A percentile compares a stretch with the other conserved stretches of the same genome.
These are phyloP conservation scores for Phytophthora colocasiae DNA, from an alignment of 352 stramenopile species.

Conservation along the genomic window DNA sequence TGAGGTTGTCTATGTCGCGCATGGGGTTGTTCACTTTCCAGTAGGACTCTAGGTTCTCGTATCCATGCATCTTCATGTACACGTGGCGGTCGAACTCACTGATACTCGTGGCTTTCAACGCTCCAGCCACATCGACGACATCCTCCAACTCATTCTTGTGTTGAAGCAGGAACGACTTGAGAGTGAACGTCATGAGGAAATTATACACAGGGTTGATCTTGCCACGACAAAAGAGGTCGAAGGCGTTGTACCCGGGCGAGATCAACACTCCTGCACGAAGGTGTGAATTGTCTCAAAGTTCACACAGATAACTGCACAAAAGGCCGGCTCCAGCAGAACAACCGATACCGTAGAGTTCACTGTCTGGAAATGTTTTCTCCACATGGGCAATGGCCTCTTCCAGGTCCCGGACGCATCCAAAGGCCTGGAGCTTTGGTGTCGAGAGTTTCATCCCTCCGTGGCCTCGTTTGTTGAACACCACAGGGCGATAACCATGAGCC, in stretches of 20 bases:
- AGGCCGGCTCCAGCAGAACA: constrained; percentile 78
- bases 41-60: constrained; percentile 66
- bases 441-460: constrained; percentile 69
- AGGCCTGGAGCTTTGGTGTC: constrained; percentile 73
- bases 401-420: constrained; percentile 74
- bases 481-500: constrained; percentile 66
- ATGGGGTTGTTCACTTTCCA: constrained; percentile 84
- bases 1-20: constrained; percentile 60
- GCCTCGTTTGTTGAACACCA: constrained; percentile 88
- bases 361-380: constrained; percentile 50
- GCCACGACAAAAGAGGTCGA: constrained; percentile 76
- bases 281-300: constrained; percentile 56
- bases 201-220: constrained; percentile 77
- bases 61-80: constrained; percentile 86
- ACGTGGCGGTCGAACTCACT: constrained; percentile 79
- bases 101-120: constrained; percentile 61
- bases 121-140: constrained; percentile 57
- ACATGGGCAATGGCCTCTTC: constrained; percentile 60
- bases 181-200: constrained; percentile 78
- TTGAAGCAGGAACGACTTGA: constrained; percentile 71
- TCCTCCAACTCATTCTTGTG: constrained; percentile 52
- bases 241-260: constrained; percentile 78
- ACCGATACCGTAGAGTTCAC: constrained; percentile 70
- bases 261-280: constrained; percentile 71
- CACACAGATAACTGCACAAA: constrained; percentile 76